Evolutionary conservation across 2,329 filamentous ascomycete species (phyloP).

Genomic region (Cadophora luteo-olivacea): DNA sequence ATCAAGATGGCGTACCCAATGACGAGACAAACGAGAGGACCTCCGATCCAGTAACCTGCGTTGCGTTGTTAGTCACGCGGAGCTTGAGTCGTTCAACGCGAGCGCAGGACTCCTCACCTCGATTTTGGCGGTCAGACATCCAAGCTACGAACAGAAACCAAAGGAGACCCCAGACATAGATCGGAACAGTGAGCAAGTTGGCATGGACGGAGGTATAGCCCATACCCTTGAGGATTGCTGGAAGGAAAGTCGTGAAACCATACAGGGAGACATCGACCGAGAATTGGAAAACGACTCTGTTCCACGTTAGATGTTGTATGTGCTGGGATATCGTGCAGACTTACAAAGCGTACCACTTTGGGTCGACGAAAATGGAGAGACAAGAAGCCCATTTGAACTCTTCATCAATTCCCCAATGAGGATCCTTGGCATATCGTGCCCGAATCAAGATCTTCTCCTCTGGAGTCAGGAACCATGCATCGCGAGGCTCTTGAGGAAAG

Average conservation of each 20-base stretch:
- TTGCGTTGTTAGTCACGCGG: neutral
- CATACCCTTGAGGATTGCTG: conserved; percentile 58
- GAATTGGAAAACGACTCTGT: conserved; percentile 23
- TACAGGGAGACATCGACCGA: conserved; percentile 43
- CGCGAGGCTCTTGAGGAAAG: conserved; percentile 38
- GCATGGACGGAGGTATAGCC: conserved; percentile 56
- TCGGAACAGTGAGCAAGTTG: conserved; percentile 60
- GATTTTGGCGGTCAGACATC: conserved; percentile 50
- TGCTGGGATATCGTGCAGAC: conserved; percentile 25
- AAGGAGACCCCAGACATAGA: conserved; percentile 57
- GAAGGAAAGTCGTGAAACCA: conserved; percentile 63
- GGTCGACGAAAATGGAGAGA: conserved; percentile 52
- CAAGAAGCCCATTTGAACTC: conserved; percentile 57
- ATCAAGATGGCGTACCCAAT: conserved; percentile 29
- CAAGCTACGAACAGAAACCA: conserved; percentile 52
- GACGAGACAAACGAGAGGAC: conserved; percentile 34
- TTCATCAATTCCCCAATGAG: conserved; percentile 58
- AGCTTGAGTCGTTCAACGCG: too few species aligned
- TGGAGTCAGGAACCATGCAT: conserved; percentile 41
- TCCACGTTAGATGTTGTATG: conserved; percentile 16
- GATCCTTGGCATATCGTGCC: conserved; percentile 51
- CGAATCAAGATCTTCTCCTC: conserved; percentile 54
- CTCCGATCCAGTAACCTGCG: conserved; percentile 25
- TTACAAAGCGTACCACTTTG: conserved; percentile 54
- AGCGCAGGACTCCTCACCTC: conserved; percentile 3